These are phyloP conservation scores for Yamadazyma paraphyllophila DNA, from an alignment of 805 yeast genomes.

Conservation along the genomic window DNA sequence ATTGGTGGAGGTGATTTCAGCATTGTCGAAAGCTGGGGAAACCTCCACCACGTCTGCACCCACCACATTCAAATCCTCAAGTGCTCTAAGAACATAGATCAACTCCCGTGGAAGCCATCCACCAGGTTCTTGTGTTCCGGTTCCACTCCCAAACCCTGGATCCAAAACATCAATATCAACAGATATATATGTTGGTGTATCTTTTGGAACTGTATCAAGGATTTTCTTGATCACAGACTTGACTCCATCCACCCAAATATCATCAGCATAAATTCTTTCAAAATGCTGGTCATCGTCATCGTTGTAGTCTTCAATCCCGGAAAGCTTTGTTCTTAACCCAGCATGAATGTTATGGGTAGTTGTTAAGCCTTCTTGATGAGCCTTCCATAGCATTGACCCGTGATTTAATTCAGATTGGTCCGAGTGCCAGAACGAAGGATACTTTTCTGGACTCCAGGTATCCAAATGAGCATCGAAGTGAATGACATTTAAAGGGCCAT, in stretches of 20 bases:
- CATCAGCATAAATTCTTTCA: conserved; percentile 67
- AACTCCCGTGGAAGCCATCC: conserved; percentile 58
- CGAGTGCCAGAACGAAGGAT: conserved; percentile 62
- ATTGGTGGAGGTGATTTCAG: conserved; percentile 65
- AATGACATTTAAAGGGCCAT: conserved; percentile 70
- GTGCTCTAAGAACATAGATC: conserved; percentile 44
- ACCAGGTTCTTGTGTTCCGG: conserved; percentile 61
- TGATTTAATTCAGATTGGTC: conserved; percentile 65
- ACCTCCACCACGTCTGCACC: conserved; percentile 62
- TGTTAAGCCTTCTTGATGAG: conserved; percentile 64
- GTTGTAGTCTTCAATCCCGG: conserved; percentile 60
- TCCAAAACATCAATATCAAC: conserved; percentile 72
- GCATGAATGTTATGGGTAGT: conserved; percentile 64
- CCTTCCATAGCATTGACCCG: conserved; percentile 87
- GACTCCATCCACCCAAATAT: conserved; percentile 65
- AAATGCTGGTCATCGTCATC: conserved; percentile 73
- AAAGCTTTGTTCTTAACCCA: conserved; percentile 71
- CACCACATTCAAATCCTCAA: conserved; percentile 46
- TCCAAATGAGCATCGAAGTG: conserved; percentile 88
- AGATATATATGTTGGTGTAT: conserved; percentile 68
- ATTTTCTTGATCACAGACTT: conserved; percentile 56
- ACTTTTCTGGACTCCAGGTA: conserved; percentile 74
- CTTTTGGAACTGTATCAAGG: conserved; percentile 53
- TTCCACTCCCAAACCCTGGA: conserved; percentile 58
- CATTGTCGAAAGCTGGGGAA: conserved; percentile 61